Percentiles rank a stretch among this genome's conserved stretches.
Conservation (phyloP, 2,329 filamentous ascomycete genomes). For the Penicillium freii region DNA sequence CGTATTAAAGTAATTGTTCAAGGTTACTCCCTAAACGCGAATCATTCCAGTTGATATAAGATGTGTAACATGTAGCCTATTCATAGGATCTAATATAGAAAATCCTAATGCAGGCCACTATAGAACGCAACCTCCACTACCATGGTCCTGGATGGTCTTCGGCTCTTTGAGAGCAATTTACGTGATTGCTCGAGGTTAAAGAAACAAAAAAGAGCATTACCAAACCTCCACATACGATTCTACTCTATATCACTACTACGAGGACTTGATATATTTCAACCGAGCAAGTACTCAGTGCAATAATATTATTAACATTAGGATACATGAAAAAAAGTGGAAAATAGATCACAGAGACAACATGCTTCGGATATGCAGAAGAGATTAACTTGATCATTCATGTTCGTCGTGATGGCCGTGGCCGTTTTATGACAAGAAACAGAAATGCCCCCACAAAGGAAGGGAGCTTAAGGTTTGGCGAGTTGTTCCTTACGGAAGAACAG, state of each 20-base stretch:
- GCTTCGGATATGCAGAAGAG: constrained; percentile 3
- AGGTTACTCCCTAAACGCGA: too few relatives aligned
- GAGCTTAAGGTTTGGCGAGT: constrained; percentile 41
- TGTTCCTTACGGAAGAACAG: constrained; percentile 48
- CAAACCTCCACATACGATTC: too few relatives aligned
- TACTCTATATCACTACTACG: not conserved
- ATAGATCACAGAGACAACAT: constrained; percentile 1
- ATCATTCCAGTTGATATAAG: too few relatives aligned
- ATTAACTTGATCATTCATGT: constrained; percentile 4
- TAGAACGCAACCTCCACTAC: too few relatives aligned
- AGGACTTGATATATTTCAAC: not conserved
- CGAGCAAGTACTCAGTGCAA: not conserved
- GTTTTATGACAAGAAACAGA: not conserved
- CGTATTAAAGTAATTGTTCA: too few relatives aligned
- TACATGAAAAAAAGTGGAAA: not conserved
- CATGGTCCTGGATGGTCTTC: too few relatives aligned
- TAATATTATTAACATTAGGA: constrained; percentile 5
- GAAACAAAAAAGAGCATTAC: not conserved
- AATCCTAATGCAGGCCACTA: too few relatives aligned
- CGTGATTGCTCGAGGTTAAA: not conserved
- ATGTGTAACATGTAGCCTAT: too few relatives aligned
- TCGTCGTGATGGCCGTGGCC: constrained; percentile 1
- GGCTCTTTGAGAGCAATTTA: not conserved
- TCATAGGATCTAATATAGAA: too few relatives aligned
- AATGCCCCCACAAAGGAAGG: not conserved